A percentile compares a stretch with the other conserved stretches of the same genome.
Evolutionary conservation across 371 early-diverging fungal genomes (phyloP).

Genomic region (Syncephalis fuscata): DNA sequence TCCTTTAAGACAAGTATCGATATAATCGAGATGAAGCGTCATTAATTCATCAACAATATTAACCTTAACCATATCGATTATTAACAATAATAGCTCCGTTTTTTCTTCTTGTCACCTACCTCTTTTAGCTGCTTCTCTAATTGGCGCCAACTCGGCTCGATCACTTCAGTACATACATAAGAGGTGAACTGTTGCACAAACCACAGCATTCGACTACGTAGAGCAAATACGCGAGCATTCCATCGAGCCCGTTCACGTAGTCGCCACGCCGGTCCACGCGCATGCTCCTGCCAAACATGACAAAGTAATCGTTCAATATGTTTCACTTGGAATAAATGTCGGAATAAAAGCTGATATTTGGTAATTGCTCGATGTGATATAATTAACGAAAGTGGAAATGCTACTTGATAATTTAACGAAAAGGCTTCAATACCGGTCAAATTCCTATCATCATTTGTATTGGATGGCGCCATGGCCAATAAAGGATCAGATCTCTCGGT

Average conservation of each 20-base stretch:
- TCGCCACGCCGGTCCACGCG: constrained; percentile 4
- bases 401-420: constrained; percentile 51
- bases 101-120: constrained; percentile 4
- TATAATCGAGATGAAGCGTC: constrained; percentile 57
- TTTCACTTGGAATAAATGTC: constrained; percentile 72
- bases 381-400: constrained; percentile 79
- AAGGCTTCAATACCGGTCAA: constrained; percentile 56
- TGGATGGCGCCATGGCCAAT: too few relatives aligned
- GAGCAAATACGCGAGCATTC: constrained; percentile 38
- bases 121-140: constrained; percentile 40
- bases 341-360: constrained; percentile 83
- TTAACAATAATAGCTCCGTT: background rate
- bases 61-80: constrained; percentile 10
- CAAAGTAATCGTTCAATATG: constrained; percentile 66
- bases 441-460: background rate
- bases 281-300: constrained; percentile 49
- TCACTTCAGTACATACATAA: constrained; percentile 70
- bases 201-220: constrained; percentile 63
- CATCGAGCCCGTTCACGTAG: constrained; percentile 14
- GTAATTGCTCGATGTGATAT: constrained; percentile 62
- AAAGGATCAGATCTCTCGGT: too few relatives aligned
- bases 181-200: constrained; percentile 78
- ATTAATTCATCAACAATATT: constrained; percentile 78
- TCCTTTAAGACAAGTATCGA: constrained; percentile 77
- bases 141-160: constrained; percentile 72